Evolutionary conservation across 2,329 filamentous ascomycete species (phyloP).

Genomic region (Colletotrichum lini): DNA sequence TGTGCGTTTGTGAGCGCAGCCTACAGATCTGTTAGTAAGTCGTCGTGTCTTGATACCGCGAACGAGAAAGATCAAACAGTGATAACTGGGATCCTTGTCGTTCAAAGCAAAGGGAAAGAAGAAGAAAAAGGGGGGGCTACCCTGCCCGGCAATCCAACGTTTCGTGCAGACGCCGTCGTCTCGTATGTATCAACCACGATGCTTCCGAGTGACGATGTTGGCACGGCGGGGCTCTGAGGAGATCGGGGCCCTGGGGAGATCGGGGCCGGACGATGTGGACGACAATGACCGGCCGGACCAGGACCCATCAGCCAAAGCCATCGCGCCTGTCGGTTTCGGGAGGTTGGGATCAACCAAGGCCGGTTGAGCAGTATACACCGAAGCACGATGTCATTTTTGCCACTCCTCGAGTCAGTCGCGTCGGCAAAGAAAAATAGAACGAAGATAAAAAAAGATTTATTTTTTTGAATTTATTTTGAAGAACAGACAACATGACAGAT

Average conservation of each 20-base stretch:
- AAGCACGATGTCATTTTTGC: neutral
- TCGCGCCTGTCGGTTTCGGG: neutral
- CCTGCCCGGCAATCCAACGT: conserved; percentile 7
- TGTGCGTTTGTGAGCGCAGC: neutral
- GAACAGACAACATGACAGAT: neutral
- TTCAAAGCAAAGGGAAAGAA: too few species aligned
- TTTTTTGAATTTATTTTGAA: neutral
- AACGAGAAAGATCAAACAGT: neutral
- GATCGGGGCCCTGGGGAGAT: too few species aligned
- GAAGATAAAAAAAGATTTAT: neutral
- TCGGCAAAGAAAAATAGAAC: neutral
- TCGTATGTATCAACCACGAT: conserved; percentile 14
- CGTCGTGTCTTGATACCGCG: too few species aligned
- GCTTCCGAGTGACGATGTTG: conserved; percentile 9
- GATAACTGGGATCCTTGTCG: too few species aligned
- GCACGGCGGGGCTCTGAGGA: conserved; percentile 3
- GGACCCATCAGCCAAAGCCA: neutral
- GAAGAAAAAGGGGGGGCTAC: too few species aligned
- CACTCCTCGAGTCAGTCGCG: conserved; percentile 8
- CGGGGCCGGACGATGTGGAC: too few species aligned
- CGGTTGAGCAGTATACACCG: neutral
- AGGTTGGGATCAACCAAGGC: neutral
- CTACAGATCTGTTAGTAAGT: neutral
- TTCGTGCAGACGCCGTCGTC: conserved; percentile 18
- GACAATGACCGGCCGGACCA: too few species aligned